Evolutionary conservation across 176 grass and related monocot genomes (phyloP).

Genomic region (Musa schizocarpa): DNA sequence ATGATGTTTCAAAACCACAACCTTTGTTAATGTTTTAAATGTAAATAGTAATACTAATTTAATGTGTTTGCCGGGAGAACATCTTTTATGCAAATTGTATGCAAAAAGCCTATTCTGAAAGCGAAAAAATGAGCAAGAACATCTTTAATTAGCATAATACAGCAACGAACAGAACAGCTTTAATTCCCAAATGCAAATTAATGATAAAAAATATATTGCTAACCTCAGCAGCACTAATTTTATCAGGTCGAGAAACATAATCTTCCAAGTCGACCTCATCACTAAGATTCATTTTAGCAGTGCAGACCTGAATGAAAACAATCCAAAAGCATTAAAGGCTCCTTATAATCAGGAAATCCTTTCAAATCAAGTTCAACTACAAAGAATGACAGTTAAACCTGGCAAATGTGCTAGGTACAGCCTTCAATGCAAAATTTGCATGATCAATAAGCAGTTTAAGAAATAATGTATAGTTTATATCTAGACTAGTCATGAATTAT

Average conservation of each 20-base stretch:
- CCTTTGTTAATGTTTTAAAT: too few species aligned
- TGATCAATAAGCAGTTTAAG: too few species aligned
- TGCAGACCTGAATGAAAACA: conserved; percentile 61
- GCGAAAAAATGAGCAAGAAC: neutral
- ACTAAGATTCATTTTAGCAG: conserved; percentile 94
- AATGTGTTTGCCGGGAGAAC: too few species aligned
- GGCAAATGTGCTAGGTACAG: too few species aligned
- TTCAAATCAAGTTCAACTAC: too few species aligned
- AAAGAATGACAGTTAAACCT: too few species aligned
- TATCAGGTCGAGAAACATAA: conserved; percentile 88
- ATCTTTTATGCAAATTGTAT: too few species aligned
- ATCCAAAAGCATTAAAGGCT: neutral
- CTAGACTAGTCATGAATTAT: too few species aligned
- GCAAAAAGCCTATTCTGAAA: neutral
- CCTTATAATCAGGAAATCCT: neutral
- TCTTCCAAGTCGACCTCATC: conserved; percentile 98
- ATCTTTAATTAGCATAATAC: neutral
- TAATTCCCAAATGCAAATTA: neutral
- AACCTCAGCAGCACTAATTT: conserved; percentile 95
- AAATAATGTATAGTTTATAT: too few species aligned
- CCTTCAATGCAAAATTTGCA: too few species aligned
- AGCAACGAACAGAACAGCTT: neutral
- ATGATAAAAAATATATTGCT: conserved; percentile 9
- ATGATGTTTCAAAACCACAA: too few species aligned
- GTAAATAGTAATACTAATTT: too few species aligned